Evolutionary conservation across 2,329 filamentous ascomycete genomes (phyloP).

Genomic region (Paecilomyces sp.): DNA sequence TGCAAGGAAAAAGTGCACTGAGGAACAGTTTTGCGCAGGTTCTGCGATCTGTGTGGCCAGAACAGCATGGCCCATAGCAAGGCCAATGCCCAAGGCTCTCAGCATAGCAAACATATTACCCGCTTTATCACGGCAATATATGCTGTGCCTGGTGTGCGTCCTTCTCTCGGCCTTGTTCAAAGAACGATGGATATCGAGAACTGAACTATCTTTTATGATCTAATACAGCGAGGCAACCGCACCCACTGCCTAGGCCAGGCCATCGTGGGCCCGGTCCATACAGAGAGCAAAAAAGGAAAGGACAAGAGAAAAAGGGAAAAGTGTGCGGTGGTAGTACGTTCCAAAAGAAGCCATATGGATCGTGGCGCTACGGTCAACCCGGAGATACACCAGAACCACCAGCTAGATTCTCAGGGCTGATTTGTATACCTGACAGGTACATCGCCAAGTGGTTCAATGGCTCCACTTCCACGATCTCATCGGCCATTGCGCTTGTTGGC

Average conservation of each 20-base stretch:
- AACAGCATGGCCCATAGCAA: not conserved
- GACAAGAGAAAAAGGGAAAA: too few relatives aligned
- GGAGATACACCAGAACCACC: not conserved
- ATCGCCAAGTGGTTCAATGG: not conserved
- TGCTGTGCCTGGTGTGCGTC: not conserved
- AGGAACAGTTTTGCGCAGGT: not conserved
- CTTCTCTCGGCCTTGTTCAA: not conserved
- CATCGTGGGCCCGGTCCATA: too few relatives aligned
- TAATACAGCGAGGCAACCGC: too few relatives aligned
- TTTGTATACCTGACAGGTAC: not conserved
- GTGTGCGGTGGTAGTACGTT: too few relatives aligned
- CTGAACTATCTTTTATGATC: not conserved
- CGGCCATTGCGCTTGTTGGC: not conserved
- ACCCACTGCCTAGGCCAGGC: too few relatives aligned
- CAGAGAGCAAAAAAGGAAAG: too few relatives aligned
- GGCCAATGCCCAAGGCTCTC: not conserved
- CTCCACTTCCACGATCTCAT: not conserved
- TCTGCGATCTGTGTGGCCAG: not conserved
- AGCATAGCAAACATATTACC: not conserved
- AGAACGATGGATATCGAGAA: not conserved
- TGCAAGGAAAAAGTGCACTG: not conserved
- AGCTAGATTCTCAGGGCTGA: not conserved
- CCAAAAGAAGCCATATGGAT: not conserved
- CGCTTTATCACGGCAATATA: not conserved
- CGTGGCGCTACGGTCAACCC: not conserved